Base-by-base conservation (phyloP, 139 green algal genomes). In the Chlamydomonas sp. region DNA sequence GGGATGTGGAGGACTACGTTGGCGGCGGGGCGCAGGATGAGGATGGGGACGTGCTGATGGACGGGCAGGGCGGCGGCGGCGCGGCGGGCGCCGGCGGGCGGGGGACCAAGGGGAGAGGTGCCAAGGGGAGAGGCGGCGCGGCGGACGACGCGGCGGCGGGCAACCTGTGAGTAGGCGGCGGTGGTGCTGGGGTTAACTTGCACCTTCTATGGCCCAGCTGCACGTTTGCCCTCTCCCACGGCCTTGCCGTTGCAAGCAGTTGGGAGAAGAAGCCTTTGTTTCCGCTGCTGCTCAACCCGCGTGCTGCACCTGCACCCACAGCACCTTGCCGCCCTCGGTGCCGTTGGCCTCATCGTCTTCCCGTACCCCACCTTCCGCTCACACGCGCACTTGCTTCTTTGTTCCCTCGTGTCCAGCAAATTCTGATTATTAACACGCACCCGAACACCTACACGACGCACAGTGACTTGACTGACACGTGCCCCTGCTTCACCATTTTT, bases 1-100 rank as follows among this genome's bases (percentile, higher is more conserved):
- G 71, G 17, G 91, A 91, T 0, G 92, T 90, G 14, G 67, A 86
- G 68, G 76, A 88, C 20, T 63, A 84, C 12, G 75, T 17, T 18
- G 17, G 9, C 20, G 85, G 78, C 12, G 72, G 89, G 73, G 79
- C 77, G 62, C 86, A 85, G 82, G 90, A 88, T 17, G 73, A 78
- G 63, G 63, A 87, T 4, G 77, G n/a, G 1, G 71, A 4, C 31
- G 8, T 74, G 80, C 61, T 81, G 86, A 66, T 17, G 14, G 31
- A 78, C 31, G 31, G 31, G 31, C 31, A 49, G 31, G 58, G 88
- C 77, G 64, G 78, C 16, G 1, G 59, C 49, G 1, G 82, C 18
- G 17, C 62, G 18, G 82, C 79, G n/a, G 71, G 68, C 59, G 7
- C 61, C 15, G 63, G 59, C 57, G 59, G n/a, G n/a, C 76, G 16